phyloP scores from a whole-genome alignment of 192 early-diverging fungal genomes.

The Dissophora ornata region DNA sequence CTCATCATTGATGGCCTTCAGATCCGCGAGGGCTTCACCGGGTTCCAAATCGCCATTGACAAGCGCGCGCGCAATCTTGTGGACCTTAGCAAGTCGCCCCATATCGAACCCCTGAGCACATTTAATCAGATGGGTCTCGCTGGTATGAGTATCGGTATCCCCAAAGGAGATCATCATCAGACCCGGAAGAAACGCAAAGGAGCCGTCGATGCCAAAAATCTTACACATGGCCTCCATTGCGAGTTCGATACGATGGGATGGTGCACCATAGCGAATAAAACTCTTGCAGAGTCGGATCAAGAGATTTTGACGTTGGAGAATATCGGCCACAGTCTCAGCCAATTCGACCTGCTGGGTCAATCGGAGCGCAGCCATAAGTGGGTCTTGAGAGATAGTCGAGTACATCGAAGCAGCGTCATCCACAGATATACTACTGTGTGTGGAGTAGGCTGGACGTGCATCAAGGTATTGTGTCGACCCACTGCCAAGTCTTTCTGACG shows the following conservation, averaged over 20 bases:
- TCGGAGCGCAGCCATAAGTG: slow-evolving; percentile 16
- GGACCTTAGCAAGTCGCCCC: slow-evolving; percentile 70
- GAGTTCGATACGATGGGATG: slow-evolving; percentile 61
- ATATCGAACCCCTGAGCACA: slow-evolving; percentile 73
- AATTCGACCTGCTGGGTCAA: slow-evolving; percentile 25
- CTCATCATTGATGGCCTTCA: slow-evolving; percentile 68
- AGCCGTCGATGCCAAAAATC: slow-evolving; percentile 71
- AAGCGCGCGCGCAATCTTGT: slow-evolving; percentile 66
- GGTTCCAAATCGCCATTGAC: slow-evolving; percentile 66
- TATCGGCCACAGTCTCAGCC: slow-evolving; percentile 40
- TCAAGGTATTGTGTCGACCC: slow-evolving; percentile 8
- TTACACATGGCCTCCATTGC: slow-evolving; percentile 60
- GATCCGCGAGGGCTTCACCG: slow-evolving; percentile 55
- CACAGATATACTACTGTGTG: slow-evolving; percentile 24
- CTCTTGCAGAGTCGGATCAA: slow-evolving; percentile 62
- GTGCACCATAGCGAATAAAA: slow-evolving; percentile 62
- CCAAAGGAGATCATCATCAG: slow-evolving; percentile 81
- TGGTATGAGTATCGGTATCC: slow-evolving; percentile 79
- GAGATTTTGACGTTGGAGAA: slow-evolving; percentile 59
- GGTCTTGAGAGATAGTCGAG: slow-evolving; percentile 21
- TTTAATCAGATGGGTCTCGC: slow-evolving; percentile 78
- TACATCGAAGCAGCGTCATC: slow-evolving; percentile 38
- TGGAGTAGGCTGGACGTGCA: slow-evolving; percentile 2
- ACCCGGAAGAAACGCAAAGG: slow-evolving; percentile 74
- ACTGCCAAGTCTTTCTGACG: neutral